Conservation (phyloP, 208 protist genomes). For the Strigomonas galati region DNA sequence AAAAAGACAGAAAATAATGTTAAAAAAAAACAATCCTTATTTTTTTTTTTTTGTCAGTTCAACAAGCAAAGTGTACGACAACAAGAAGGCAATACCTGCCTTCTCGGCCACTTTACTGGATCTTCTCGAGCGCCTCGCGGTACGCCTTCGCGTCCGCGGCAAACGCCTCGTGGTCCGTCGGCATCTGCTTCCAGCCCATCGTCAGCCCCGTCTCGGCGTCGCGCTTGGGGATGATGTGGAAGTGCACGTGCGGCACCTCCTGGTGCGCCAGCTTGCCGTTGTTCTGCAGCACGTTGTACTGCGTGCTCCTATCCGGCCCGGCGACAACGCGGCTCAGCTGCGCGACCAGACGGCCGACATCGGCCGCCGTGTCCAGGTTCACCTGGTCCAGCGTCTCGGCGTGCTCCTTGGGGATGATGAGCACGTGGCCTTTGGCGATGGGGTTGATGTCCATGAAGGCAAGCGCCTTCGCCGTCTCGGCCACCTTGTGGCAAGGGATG, state of each 20-base stretch:
- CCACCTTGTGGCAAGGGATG: conserved; percentile 85
- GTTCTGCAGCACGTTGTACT: conserved; percentile 95
- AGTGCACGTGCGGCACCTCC: conserved; percentile 92
- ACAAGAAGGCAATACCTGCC: too few relatives aligned
- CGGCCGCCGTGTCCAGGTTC: conserved; percentile 63
- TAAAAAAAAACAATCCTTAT: conserved; percentile 10
- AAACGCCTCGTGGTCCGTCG: conserved; percentile 52
- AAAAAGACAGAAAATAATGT: not conserved
- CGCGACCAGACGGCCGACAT: conserved; percentile 51
- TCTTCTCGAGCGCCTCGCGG: conserved; percentile 54
- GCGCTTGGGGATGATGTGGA: conserved; percentile 92
- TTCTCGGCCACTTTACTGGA: conserved; percentile 15
- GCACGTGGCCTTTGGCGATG: conserved; percentile 71
- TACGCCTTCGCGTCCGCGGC: conserved; percentile 64
- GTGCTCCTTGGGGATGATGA: conserved; percentile 84
- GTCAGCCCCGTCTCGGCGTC: conserved; percentile 51
- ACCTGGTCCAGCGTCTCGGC: conserved; percentile 78
- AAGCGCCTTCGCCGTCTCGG: conserved; percentile 71
- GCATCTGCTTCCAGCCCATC: conserved; percentile 63
- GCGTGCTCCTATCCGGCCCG: conserved; percentile 40
- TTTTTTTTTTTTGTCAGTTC: conserved; percentile 17
- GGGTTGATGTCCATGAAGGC: conserved; percentile 91
- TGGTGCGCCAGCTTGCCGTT: conserved; percentile 90
- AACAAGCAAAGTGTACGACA: conserved; percentile 8
- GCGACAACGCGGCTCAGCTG: conserved; percentile 63